Evolutionary conservation across 2,329 filamentous ascomycete species (phyloP).

Genomic region (Zasmidium cellare): DNA sequence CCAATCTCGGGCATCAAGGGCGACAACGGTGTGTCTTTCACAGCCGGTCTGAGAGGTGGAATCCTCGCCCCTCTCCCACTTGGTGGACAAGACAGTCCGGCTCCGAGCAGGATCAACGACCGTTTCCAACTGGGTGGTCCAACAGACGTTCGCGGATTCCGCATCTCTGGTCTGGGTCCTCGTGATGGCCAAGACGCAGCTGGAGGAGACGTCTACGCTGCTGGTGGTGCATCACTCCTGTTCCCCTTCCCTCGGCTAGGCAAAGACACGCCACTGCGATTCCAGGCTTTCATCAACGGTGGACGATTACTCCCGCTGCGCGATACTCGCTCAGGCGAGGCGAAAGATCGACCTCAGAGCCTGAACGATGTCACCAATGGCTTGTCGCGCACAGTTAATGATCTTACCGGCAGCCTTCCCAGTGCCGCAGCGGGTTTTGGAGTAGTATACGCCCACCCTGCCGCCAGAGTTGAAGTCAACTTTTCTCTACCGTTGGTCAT

Average conservation of each 20-base stretch:
- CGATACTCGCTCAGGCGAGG: slow-evolving; percentile 37
- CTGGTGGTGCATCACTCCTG: slow-evolving; percentile 81
- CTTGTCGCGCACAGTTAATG: slow-evolving; percentile 64
- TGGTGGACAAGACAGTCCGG: slow-evolving; percentile 55
- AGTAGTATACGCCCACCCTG: slow-evolving; percentile 90
- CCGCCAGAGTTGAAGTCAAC: slow-evolving; percentile 92
- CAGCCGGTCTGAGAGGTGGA: slow-evolving; percentile 77
- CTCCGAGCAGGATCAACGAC: slow-evolving; percentile 82
- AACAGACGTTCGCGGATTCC: slow-evolving; percentile 92
- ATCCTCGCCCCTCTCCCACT: slow-evolving; percentile 78
- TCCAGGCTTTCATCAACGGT: slow-evolving; percentile 90
- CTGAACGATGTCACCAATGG: slow-evolving; percentile 54
- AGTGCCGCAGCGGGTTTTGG: slow-evolving; percentile 86
- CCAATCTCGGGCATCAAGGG: slow-evolving; percentile 67
- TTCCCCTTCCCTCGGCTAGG: slow-evolving; percentile 81
- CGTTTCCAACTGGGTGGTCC: slow-evolving; percentile 93
- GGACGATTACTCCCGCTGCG: slow-evolving; percentile 79
- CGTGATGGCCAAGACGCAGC: slow-evolving; percentile 82
- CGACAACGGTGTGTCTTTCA: slow-evolving; percentile 77
- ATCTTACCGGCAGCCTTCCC: slow-evolving; percentile 73
- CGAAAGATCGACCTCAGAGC: slow-evolving; percentile 49
- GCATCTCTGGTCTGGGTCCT: slow-evolving; percentile 83
- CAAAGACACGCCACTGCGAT: slow-evolving; percentile 76
- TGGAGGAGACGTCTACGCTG: slow-evolving; percentile 89
- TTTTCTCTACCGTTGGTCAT: slow-evolving; percentile 84